Evolutionary conservation across 805 yeast genomes (phyloP).

Genomic region (Hanseniaspora thailandica): DNA sequence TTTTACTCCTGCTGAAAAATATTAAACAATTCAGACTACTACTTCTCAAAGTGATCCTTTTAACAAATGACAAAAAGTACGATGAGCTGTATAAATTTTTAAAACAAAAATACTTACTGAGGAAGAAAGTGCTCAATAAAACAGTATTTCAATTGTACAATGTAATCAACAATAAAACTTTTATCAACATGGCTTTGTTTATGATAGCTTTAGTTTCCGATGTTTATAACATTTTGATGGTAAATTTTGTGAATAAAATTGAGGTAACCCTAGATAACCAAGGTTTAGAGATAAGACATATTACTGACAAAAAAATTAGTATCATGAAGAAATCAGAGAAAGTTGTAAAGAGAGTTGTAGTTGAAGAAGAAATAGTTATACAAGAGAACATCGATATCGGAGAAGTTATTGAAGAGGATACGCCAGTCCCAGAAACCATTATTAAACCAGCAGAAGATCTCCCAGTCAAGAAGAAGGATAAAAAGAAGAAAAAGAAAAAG

Average conservation of each 20-base stretch:
- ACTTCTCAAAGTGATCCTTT: slow-evolving; percentile 16
- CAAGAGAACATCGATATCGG: slow-evolving; percentile 5
- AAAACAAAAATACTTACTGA: neutral
- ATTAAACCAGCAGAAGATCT: neutral
- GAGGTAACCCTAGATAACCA: neutral
- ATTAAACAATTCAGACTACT: slow-evolving; percentile 52
- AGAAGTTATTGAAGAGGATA: neutral
- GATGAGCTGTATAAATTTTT: neutral
- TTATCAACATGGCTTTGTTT: slow-evolving; percentile 6
- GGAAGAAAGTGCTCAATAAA: neutral
- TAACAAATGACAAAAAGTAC: neutral
- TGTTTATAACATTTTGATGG: neutral
- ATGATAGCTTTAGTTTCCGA: slow-evolving; percentile 7
- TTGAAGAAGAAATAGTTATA: neutral
- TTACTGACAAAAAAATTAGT: neutral
- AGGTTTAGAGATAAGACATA: neutral
- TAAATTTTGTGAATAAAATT: neutral
- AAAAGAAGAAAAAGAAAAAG: slow-evolving; percentile 9
- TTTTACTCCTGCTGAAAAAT: slow-evolving; percentile 65
- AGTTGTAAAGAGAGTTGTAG: neutral
- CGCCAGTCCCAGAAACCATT: neutral
- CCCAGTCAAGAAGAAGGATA: neutral
- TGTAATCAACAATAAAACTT: slow-evolving; percentile 9
- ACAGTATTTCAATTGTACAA: slow-evolving; percentile 7
- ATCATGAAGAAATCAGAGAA: neutral